These are phyloP conservation scores for Metschnikowia anglica DNA, from an alignment of 805 yeast genomes.

Conservation along the genomic window DNA sequence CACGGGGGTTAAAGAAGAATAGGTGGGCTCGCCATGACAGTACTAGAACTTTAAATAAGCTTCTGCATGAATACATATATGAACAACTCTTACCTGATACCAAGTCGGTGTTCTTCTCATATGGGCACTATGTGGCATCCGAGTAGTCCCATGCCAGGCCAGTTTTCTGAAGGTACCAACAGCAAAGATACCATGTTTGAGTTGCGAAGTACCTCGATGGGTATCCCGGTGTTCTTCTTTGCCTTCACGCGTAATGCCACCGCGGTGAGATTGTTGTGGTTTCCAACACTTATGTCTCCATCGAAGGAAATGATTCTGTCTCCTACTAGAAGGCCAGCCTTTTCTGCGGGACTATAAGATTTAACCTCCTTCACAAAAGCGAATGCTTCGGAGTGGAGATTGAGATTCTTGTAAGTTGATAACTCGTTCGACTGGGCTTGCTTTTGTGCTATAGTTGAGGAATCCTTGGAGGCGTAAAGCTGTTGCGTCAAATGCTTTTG, in stretches of 20 bases:
- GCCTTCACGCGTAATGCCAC: constrained; percentile 46
- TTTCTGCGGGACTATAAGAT: constrained; percentile 53
- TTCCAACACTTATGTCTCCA: constrained; percentile 47
- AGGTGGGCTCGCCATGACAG: neutral
- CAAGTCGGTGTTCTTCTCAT: neutral
- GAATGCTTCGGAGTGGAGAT: constrained; percentile 41
- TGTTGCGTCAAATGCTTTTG: constrained; percentile 48
- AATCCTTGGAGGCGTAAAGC: constrained; percentile 24
- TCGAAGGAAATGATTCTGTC: constrained; percentile 62
- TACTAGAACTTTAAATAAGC: neutral
- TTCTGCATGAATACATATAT: neutral
- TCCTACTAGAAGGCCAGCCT: constrained; percentile 49
- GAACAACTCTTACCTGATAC: no score
- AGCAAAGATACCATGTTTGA: constrained; percentile 19
- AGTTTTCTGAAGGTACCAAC: constrained; percentile 47
- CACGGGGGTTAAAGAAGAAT: constrained; percentile 81
- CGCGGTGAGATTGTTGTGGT: constrained; percentile 49
- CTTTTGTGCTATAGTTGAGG: neutral
- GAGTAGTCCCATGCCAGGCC: constrained; percentile 68
- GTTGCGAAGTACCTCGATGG: constrained; percentile 34
- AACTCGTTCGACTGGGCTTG: neutral
- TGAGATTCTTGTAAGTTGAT: neutral
- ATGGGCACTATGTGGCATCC: constrained; percentile 60
- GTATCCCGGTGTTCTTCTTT: constrained; percentile 31
- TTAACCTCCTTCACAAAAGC: constrained; percentile 54